Percentiles rank a stretch among this genome's conserved stretches.
phyloP scores from a whole-genome alignment of 2,329 filamentous ascomycete species.

The Hypomyces perniciosus region DNA sequence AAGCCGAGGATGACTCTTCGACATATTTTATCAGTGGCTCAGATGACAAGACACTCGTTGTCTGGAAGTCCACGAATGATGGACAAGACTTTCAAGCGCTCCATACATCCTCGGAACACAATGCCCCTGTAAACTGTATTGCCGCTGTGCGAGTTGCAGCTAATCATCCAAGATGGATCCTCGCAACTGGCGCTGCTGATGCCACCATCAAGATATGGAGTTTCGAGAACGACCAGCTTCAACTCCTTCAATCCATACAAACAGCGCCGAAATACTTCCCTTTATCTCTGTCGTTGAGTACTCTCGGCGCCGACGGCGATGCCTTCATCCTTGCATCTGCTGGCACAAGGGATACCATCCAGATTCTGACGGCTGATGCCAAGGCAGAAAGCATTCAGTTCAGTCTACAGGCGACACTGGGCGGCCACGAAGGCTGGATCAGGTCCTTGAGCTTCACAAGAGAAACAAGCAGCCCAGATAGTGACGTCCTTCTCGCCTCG shows the following conservation, averaged over 20 bases:
- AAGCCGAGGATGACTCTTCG: constrained; percentile 35
- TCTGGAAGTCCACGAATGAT: constrained; percentile 53
- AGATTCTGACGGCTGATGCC: constrained; percentile 62
- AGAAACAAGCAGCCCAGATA: constrained; percentile 47
- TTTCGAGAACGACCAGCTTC: constrained; percentile 43
- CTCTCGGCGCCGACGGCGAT: constrained; percentile 46
- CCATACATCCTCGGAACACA: constrained; percentile 57
- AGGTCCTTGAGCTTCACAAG: constrained; percentile 72
- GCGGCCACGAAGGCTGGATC: constrained; percentile 93
- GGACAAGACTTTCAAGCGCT: constrained; percentile 32
- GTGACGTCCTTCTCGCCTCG: constrained; percentile 78
- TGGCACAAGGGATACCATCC: constrained; percentile 76
- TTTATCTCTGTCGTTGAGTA: constrained; percentile 63
- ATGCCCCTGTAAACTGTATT: constrained; percentile 69
- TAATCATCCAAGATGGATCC: constrained; percentile 33
- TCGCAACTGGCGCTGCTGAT: constrained; percentile 79
- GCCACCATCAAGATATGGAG: constrained; percentile 67
- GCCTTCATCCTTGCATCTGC: constrained; percentile 71
- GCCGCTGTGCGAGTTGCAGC: constrained; percentile 33
- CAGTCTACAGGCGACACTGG: constrained; percentile 66
- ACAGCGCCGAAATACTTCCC: constrained; percentile 78
- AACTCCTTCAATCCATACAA: constrained; percentile 63
- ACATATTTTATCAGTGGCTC: constrained; percentile 70
- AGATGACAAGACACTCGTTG: constrained; percentile 68
- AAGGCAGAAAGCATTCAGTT: constrained; percentile 45